phyloP scores from a whole-genome alignment of 1,284 basidiomycete genomes.

The Coriolopsis trogii region DNA sequence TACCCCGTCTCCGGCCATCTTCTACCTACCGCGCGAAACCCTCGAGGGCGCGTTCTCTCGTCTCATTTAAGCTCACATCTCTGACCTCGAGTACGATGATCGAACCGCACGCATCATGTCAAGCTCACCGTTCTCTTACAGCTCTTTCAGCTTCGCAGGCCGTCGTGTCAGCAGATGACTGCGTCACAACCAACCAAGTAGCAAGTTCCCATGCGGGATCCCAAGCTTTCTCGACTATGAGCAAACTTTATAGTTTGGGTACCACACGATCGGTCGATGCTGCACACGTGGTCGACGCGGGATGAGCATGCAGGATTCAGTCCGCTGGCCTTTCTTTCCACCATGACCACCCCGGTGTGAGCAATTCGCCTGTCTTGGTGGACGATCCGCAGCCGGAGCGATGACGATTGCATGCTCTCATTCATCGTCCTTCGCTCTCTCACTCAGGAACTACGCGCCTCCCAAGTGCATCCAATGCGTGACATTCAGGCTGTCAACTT shows the following conservation, averaged over 20 bases:
- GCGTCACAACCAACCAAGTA: constrained; percentile 1
- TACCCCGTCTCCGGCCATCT: constrained; percentile 19
- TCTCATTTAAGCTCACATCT: constrained; percentile 1
- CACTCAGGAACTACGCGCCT: too few species aligned
- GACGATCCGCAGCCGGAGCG: neutral
- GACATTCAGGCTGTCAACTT: too few species aligned
- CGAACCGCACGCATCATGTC: neutral
- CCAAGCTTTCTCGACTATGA: constrained; percentile 10
- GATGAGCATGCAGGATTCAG: constrained; percentile 21
- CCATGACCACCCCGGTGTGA: constrained; percentile 11
- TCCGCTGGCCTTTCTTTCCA: constrained; percentile 12
- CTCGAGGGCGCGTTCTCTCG: constrained; percentile 11
- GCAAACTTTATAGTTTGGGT: constrained; percentile 27
- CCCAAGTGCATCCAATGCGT: too few species aligned
- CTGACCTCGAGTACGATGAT: neutral
- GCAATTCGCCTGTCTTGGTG: constrained; percentile 3
- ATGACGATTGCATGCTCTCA: neutral
- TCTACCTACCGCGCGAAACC: constrained; percentile 4
- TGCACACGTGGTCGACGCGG: constrained; percentile 13
- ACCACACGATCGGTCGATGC: constrained; percentile 10
- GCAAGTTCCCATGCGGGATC: constrained; percentile 13
- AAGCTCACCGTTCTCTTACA: too few species aligned
- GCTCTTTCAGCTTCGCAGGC: neutral
- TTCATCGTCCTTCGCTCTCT: neutral
- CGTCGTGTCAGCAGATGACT: neutral